A percentile compares a stretch with the other conserved stretches of the same genome.
phyloP scores from a whole-genome alignment of 306 rosid species.

The Cucurbita argyrosperma region DNA sequence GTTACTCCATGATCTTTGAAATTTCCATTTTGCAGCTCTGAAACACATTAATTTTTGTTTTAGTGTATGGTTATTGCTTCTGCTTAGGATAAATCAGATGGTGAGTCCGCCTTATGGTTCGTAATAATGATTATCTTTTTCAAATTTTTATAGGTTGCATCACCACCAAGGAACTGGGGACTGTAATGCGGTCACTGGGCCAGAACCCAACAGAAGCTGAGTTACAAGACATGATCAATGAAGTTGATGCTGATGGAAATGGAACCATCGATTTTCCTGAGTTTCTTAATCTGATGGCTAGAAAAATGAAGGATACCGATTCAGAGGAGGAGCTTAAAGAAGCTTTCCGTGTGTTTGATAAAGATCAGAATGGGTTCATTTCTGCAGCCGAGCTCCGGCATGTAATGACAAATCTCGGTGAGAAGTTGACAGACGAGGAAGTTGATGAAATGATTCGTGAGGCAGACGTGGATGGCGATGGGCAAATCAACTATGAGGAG shows the following conservation, averaged over 20 bases:
- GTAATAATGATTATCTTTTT: neutral
- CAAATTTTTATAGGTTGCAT: constrained; percentile 3
- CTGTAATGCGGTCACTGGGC: constrained; percentile 8
- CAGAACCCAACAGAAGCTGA: constrained; percentile 14
- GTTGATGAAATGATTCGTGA: constrained; percentile 10
- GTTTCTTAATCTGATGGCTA: constrained; percentile 10
- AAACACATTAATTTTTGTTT: neutral
- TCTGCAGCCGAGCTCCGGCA: constrained; percentile 12
- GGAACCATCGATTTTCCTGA: constrained; percentile 9
- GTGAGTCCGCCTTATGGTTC: neutral
- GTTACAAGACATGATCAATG: constrained; percentile 11
- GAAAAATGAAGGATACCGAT: constrained; percentile 11
- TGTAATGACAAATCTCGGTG: constrained; percentile 8
- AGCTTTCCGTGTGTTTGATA: constrained; percentile 12
- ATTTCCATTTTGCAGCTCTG: neutral
- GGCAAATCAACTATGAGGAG: constrained; percentile 13
- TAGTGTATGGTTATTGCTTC: neutral
- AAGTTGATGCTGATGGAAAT: constrained; percentile 10
- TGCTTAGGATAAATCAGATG: neutral
- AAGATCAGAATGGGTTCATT: constrained; percentile 12
- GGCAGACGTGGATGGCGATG: constrained; percentile 10
- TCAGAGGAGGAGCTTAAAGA: constrained; percentile 15
- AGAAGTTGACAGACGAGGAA: constrained; percentile 11
- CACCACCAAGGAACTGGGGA: constrained; percentile 11
- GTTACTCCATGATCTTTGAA: neutral